Evolutionary conservation across 495 filamentous ascomycete species (phyloP).

Genomic region (Penicillium goetzii): DNA sequence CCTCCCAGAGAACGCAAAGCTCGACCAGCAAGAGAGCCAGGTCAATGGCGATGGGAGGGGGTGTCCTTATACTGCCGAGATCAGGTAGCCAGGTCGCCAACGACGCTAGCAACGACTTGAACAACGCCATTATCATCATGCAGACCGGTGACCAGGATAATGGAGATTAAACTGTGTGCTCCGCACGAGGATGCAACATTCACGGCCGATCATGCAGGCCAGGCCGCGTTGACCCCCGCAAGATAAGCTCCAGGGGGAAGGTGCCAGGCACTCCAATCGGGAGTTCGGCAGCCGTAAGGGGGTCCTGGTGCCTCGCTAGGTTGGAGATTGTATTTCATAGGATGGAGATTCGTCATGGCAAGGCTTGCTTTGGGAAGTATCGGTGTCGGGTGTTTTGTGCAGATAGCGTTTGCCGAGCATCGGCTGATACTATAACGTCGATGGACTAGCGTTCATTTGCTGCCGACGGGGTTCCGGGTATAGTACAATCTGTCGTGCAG

Average conservation of each 20-base stretch:
- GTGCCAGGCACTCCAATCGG: background rate
- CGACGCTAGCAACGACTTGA: slow-evolving; percentile 9
- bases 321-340: background rate
- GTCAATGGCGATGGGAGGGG: background rate
- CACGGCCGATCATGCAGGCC: slow-evolving; percentile 12
- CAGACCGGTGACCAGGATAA: slow-evolving; percentile 6
- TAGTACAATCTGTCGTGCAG: background rate
- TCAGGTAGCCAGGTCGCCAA: background rate
- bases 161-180: slow-evolving; percentile 13
- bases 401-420: slow-evolving; percentile 7
- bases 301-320: background rate
- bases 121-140: slow-evolving; percentile 7
- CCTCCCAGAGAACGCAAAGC: background rate
- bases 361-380: background rate
- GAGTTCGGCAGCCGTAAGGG: background rate
- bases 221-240: slow-evolving; percentile 22
- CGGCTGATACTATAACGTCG: background rate
- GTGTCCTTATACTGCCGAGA: slow-evolving; percentile 1
- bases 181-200: slow-evolving; percentile 20
- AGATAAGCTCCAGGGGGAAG: slow-evolving; percentile 22
- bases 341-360: background rate
- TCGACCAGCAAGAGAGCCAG: background rate
- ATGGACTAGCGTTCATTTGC: background rate
- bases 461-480: background rate
- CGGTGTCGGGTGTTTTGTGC: background rate